Base-by-base conservation (phyloP, 2,329 filamentous ascomycete genomes). In the Monosporascus sp. region DNA sequence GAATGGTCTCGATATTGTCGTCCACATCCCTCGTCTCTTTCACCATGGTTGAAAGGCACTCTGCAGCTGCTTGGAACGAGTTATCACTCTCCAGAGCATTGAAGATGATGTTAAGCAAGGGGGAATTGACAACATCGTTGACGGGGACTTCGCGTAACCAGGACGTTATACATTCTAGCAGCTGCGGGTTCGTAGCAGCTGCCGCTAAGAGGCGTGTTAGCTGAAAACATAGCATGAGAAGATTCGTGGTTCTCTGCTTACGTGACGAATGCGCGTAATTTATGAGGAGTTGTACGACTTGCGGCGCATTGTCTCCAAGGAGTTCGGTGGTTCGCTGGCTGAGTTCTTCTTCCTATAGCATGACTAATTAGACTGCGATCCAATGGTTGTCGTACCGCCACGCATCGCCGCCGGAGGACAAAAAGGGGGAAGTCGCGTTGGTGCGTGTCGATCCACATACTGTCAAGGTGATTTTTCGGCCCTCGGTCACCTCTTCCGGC, bases 401-500 rank as follows among this genome's bases (percentile, higher is more conserved):
- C 57, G 56, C 56, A 57, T 55, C 55, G 56, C 57, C 62, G 59
- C 50, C 59, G 57, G 48, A 59, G 41, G 55, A 66, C 62, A 58
- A 59, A 59, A 60, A 60, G 60, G 60, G 54, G 60, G 51, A 61
- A 64, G 71, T 68, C 64, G 74, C 70, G 74, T 72, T 74, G 76
- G 71, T 75, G 69, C 69, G 66, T 75, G 71, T 78, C 77, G 79
- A 78, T 87, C 85, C 82, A 93, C 91, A 79, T 94, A 96, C 92
- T 84, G 91, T 92, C 76, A 99, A 83, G 81, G 91, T 96, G 82
- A 99, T 97, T 79, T 97, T 99, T 76, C 94, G 91, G 76, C 94
- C 94, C 81, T 99, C 93, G 64, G 90, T 97, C 69, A 99, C 94
- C 82, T 99, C 94, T 80, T 99, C 94, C 53, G 94, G 94, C 61